Evolutionary conservation across 2,329 filamentous ascomycete genomes (phyloP).

Genomic region (Hypoxylon rubiginosum): DNA sequence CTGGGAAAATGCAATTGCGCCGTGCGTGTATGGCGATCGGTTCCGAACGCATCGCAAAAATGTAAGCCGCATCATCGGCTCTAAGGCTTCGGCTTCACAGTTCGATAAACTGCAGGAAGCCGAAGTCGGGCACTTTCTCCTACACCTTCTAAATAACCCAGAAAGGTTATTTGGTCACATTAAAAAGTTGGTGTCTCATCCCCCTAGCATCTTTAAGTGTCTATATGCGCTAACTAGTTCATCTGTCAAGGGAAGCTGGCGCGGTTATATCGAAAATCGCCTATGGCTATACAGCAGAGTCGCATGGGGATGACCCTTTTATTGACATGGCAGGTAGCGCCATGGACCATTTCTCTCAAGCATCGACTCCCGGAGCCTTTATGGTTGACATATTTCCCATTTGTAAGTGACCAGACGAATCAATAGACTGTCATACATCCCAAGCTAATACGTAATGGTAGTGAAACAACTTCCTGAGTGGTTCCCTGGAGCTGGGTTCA

Average conservation of each 20-base stretch:
- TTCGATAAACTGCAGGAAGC: conserved; percentile 59
- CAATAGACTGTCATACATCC: too few relatives aligned
- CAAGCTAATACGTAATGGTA: background rate
- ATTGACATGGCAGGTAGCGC: conserved; percentile 38
- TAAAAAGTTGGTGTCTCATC: conserved; percentile 52
- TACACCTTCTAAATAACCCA: conserved; percentile 57
- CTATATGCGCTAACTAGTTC: conserved; percentile 34
- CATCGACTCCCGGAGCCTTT: conserved; percentile 42
- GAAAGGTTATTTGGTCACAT: conserved; percentile 57
- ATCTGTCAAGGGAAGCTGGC: conserved; percentile 50
- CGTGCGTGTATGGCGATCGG: conserved; percentile 54
- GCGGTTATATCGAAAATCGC: conserved; percentile 47
- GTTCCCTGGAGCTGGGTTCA: conserved; percentile 49
- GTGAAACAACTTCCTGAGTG: conserved; percentile 48
- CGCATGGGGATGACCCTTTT: conserved; percentile 44
- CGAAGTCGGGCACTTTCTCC: conserved; percentile 60
- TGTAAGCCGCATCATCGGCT: conserved; percentile 60
- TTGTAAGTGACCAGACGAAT: conserved; percentile 25
- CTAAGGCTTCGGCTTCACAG: conserved; percentile 54
- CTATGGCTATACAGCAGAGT: conserved; percentile 49
- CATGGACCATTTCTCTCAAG: conserved; percentile 40
- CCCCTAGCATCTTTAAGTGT: background rate
- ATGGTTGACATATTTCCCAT: conserved; percentile 49
- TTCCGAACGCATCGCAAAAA: conserved; percentile 61
- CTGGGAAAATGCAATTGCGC: conserved; percentile 54